Evolutionary conservation across 495 filamentous ascomycete genomes (phyloP).

Genomic region (Neurospora sp.): DNA sequence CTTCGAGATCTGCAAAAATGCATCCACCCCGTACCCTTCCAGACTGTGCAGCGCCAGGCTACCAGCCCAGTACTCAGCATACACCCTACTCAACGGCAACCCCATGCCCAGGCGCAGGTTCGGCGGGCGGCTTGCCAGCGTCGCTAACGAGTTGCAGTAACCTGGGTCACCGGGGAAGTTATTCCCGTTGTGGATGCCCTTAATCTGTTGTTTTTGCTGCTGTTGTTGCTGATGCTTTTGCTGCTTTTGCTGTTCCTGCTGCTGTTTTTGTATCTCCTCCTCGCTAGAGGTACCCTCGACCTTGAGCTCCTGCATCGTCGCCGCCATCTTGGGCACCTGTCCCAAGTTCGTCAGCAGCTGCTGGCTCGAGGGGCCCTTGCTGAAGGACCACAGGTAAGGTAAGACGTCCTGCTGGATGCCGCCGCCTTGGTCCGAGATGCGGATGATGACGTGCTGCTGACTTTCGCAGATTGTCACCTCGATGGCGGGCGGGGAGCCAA

Average conservation of each 20-base stretch:
- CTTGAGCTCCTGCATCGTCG: slow-evolving; percentile 82
- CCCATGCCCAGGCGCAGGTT: slow-evolving; percentile 89
- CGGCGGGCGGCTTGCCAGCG: slow-evolving; percentile 70
- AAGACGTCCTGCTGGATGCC: slow-evolving; percentile 76
- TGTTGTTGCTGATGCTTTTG: background rate
- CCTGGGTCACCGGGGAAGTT: slow-evolving; percentile 4
- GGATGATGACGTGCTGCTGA: slow-evolving; percentile 89
- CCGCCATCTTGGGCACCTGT: slow-evolving; percentile 84
- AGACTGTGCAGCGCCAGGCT: slow-evolving; percentile 85
- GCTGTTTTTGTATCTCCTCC: background rate
- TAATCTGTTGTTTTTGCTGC: background rate
- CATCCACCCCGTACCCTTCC: slow-evolving; percentile 96
- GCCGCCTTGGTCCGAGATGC: slow-evolving; percentile 90
- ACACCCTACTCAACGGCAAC: slow-evolving; percentile 84
- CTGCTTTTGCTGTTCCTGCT: background rate
- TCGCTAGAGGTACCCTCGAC: slow-evolving; percentile 10
- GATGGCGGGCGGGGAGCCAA: slow-evolving; percentile 60
- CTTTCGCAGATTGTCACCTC: slow-evolving; percentile 92
- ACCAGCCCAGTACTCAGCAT: slow-evolving; percentile 98
- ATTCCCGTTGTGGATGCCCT: slow-evolving; percentile 1
- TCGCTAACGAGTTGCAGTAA: slow-evolving; percentile 58
- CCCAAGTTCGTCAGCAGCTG: slow-evolving; percentile 69
- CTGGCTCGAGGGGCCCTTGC: slow-evolving; percentile 71
- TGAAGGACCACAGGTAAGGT: slow-evolving; percentile 93
- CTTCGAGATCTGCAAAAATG: slow-evolving; percentile 93